phyloP scores from a whole-genome alignment of 257 asterid genomes.

The Leptodermis oblonga region DNA sequence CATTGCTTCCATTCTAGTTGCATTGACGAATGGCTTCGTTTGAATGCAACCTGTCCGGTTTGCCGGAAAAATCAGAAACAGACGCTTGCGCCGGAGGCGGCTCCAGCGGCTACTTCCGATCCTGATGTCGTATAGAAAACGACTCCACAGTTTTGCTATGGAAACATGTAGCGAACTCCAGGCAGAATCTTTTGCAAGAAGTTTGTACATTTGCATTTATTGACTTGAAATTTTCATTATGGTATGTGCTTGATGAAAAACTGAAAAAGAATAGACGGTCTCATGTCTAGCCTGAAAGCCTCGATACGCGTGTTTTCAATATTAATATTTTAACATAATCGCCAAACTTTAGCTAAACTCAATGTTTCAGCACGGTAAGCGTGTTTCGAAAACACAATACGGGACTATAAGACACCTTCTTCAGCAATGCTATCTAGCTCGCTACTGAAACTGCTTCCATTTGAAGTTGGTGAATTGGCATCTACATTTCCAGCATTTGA shows the following conservation, averaged over 20 bases:
- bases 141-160: neutral
- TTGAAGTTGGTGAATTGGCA: conserved; percentile 17
- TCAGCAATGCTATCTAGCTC: conserved; percentile 20
- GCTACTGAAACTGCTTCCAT: conserved; percentile 25
- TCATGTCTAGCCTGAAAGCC: no score
- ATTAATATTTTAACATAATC: no score
- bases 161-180: neutral
- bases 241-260: no score
- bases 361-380: no score
- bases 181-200: neutral
- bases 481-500: conserved; percentile 22
- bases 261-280: no score
- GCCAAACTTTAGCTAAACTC: no score
- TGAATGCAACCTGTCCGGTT: conserved; percentile 50
- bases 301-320: no score
- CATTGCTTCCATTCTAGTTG: conserved; percentile 53
- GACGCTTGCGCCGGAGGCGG: conserved; percentile 12
- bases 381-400: no score
- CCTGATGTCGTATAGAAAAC: neutral
- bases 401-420: conserved; percentile 11
- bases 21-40: conserved; percentile 53
- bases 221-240: no score
- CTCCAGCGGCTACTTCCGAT: neutral
- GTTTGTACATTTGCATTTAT: neutral
- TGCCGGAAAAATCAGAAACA: conserved; percentile 40